Percentiles rank a stretch among this genome's conserved stretches.
phyloP scores from a whole-genome alignment of 805 yeast species.

The Vanderwaltozyma polyspora region DNA sequence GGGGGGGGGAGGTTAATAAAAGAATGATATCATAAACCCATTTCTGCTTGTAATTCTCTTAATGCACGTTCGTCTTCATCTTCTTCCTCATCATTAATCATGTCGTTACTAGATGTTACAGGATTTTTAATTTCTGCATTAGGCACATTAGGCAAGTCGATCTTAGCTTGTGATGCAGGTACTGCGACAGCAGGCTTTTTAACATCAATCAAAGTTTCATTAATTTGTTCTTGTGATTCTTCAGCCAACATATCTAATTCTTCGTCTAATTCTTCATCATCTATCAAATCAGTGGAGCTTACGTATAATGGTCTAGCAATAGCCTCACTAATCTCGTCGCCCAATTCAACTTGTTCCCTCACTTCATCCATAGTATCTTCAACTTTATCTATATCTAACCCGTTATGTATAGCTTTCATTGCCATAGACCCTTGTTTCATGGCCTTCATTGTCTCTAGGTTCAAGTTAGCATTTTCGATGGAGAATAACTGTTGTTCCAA shows the following conservation, averaged over 20 bases:
- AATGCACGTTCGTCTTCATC: constrained; percentile 80
- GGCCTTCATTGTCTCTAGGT: constrained; percentile 95
- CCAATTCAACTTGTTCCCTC: constrained; percentile 88
- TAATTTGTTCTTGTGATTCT: constrained; percentile 33
- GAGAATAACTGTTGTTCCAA: constrained; percentile 83
- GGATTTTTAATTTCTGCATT: constrained; percentile 21
- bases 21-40: constrained; percentile 47
- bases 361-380: constrained; percentile 97
- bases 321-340: constrained; percentile 93
- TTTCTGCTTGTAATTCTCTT: constrained; percentile 71
- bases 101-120: background rate
- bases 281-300: constrained; percentile 40
- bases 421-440: constrained; percentile 97
- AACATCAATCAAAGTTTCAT: constrained; percentile 28
- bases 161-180: constrained; percentile 11
- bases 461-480: constrained; percentile 90
- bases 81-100: constrained; percentile 35
- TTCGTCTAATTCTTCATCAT: constrained; percentile 89
- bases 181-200: too few species aligned
- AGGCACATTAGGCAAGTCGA: constrained; percentile 38
- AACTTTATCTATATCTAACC: constrained; percentile 89
- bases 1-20: too few species aligned
- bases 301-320: constrained; percentile 85
- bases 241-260: constrained; percentile 83
- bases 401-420: constrained; percentile 92